phyloP scores from a whole-genome alignment of 2,329 filamentous ascomycete species.

The Periglandula ipomoeae region DNA sequence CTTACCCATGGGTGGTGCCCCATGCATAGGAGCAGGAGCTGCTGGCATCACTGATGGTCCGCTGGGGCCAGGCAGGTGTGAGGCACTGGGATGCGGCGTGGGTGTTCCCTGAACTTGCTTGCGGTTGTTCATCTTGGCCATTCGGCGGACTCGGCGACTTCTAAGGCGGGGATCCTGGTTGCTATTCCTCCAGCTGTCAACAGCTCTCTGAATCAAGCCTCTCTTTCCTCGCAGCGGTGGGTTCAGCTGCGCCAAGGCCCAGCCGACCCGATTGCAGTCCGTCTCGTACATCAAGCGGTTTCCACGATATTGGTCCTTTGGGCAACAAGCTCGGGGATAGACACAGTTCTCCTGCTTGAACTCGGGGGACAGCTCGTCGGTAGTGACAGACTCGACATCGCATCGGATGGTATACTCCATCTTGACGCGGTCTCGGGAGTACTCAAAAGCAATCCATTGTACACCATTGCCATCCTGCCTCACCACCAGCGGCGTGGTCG shows the following conservation, averaged over 20 bases:
- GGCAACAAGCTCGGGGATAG: conserved; percentile 88
- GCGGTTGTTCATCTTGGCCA: conserved; percentile 91
- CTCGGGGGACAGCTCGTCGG: conserved; percentile 72
- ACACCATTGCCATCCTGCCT: conserved; percentile 93
- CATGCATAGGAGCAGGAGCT: conserved; percentile 52
- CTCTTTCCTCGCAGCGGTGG: conserved; percentile 84
- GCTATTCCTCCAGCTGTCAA: conserved; percentile 98
- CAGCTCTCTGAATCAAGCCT: conserved; percentile 89
- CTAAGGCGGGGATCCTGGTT: conserved; percentile 89
- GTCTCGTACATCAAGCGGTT: conserved; percentile 96
- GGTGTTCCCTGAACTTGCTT: conserved; percentile 57
- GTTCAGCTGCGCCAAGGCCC: conserved; percentile 91
- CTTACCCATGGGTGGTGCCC: conserved; percentile 50
- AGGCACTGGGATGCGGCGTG: conserved; percentile 43
- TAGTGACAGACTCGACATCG: conserved; percentile 93
- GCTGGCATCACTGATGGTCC: conserved; percentile 56
- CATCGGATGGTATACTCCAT: conserved; percentile 99
- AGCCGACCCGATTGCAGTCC: conserved; percentile 99
- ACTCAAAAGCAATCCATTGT: conserved; percentile 98
- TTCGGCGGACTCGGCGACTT: conserved; percentile 83
- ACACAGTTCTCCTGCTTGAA: conserved; percentile 99
- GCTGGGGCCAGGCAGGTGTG: conserved; percentile 60
- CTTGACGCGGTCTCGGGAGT: conserved; percentile 93
- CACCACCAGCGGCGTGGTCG: conserved; percentile 89
- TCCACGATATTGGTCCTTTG: conserved; percentile 91